Conservation (phyloP, 2,329 filamentous ascomycete species). For the Akanthomyces uredinophilus region DNA sequence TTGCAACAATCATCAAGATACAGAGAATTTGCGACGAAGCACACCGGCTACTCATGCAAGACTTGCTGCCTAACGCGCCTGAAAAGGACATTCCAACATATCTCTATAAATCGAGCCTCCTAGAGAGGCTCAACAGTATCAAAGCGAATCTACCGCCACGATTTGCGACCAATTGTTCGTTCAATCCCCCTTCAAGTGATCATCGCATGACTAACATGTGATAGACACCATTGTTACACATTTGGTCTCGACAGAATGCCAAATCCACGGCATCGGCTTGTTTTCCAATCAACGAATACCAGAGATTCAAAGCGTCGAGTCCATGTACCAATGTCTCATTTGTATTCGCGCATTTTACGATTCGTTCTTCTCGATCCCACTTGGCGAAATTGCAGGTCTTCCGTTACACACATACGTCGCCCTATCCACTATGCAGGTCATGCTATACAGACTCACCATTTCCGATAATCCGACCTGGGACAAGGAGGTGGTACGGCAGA, state of each 20-base stretch:
- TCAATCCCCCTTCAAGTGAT: neutral
- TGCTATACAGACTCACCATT: conserved; percentile 35
- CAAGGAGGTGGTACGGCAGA: conserved; percentile 30
- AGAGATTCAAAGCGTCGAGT: conserved; percentile 27
- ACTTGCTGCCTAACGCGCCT: conserved; percentile 24
- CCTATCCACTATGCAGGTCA: conserved; percentile 32
- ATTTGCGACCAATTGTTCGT: conserved; percentile 26
- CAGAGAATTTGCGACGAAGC: conserved; percentile 38
- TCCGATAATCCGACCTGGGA: conserved; percentile 39
- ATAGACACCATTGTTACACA: conserved; percentile 29
- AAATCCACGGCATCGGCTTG: conserved; percentile 29
- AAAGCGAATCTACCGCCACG: conserved; percentile 17
- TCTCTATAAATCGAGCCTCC: conserved; percentile 28
- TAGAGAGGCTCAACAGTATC: conserved; percentile 25
- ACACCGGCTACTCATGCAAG: conserved; percentile 26
- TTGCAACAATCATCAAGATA: conserved; percentile 33
- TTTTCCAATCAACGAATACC: conserved; percentile 28
- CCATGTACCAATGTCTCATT: conserved; percentile 33
- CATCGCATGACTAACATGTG: neutral
- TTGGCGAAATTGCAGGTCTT: conserved; percentile 26
- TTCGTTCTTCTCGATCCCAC: conserved; percentile 29
- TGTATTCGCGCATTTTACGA: conserved; percentile 33
- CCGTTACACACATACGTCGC: conserved; percentile 31
- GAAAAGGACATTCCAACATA: conserved; percentile 26
- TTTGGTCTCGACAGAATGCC: conserved; percentile 26